Evolutionary conservation across 805 yeast genomes (phyloP), one percentile per base, ranked within the genome.

Genomic region (Metschnikowia rubicola): DNA sequence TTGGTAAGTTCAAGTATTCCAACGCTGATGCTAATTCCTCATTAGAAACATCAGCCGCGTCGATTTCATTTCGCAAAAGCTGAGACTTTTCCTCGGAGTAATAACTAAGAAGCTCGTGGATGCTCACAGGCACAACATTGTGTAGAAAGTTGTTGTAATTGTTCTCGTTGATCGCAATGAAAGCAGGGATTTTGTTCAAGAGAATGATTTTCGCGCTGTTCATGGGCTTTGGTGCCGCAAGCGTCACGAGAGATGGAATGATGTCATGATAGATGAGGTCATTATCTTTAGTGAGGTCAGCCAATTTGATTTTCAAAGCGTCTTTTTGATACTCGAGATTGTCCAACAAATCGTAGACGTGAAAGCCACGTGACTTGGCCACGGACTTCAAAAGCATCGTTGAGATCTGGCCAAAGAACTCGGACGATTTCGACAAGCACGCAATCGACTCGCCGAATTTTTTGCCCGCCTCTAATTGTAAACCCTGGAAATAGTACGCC

Each of bases 41-140:
- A 58, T 88, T 81, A 0, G 96, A 85, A 9, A 90, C 77, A 47
- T 87, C 91, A 19, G 81, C 77, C 50, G 76, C 76, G 50, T 91
- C 97, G 38, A 83, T 74, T 59, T 88, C 90, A 37, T 71, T 75
- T 58, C 98, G 77, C 39, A 89, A 65, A 33, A 88, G 66, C 52
- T 78, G 81, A 0, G 96, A 92, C 64, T 88, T 86, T 61, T 88
- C 90, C 62, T 92, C 99, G 0, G 96, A 86, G 63, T 94, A 94
- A 52, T 83, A 73, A 52, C 96, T 88, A 44, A 88, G 79, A 56
- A 86, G 81, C 65, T 92, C 96, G 60, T 90, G 96, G 15, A 92
- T 89, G 31, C 83, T 79, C 60, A 90, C 73, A 2, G 98, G 98
- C 6, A 94, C 81, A 17, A 92, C 86, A 52, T 83, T 84, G 41